Base-by-base conservation (phyloP, 2,329 filamentous ascomycete species). In the Ploettnerulaceae sp. region DNA sequence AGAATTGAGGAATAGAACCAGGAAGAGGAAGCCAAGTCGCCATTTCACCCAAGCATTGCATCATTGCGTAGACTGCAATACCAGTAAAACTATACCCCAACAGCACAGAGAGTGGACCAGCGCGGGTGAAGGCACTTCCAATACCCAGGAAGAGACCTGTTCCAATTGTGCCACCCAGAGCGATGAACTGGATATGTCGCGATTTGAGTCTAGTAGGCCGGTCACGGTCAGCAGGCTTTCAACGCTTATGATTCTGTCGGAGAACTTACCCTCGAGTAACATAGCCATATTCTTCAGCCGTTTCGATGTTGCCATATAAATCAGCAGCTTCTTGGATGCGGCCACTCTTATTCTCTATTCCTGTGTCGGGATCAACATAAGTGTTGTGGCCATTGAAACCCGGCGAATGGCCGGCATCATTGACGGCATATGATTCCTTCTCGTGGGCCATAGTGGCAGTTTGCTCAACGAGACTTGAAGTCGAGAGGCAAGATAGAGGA, bases 151-250 rank as follows among this genome's bases (percentile, higher is more conserved):
- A 78, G 0, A 77, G 62, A 49, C 75, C 75, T 2, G 74, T 77
- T 31, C 72, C 67, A 48, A 80, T 79, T 4, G 75, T 76, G 47
- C 76, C 76, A 45, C 76, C 75, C 11, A 81, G 68, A 11, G 76
- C 77, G 57, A 82, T 81, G 58, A 79, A 76, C 51, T 78, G 69
- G 40, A 79, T 75, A 59, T 79, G 76, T 53, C 75, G 69, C 28
- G 72, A 73, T 45, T 62, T 61, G 24, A 61, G 45, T 34, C 61
- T 62, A 31, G 4, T 37, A 28, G 40, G 15, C 11, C n/a, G 6
- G 17, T 8, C 7, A 25, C 40, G 37, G 32, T 53, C 6, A 55
- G 46, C 22, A 24, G 15, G 29, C 2, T 8, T 25, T 25, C 26
- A 25, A 28, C 1, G 4, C 6, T 18, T 22, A 1, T 14, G 12